Conservation (phyloP, 495 filamentous ascomycete genomes). For the Aspergillus olivimuriae region DNA sequence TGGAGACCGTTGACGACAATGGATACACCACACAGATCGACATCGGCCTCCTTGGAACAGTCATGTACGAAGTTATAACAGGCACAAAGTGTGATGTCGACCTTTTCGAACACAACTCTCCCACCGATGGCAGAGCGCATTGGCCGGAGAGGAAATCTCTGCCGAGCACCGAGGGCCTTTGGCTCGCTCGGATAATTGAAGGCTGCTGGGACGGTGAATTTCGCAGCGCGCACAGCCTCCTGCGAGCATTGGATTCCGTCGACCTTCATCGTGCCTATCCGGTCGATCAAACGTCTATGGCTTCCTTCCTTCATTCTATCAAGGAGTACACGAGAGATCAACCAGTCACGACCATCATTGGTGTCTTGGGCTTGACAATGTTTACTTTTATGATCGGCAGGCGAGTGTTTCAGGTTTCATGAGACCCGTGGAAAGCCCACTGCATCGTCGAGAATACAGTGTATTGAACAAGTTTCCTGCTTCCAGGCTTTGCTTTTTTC, state of each 20-base stretch:
- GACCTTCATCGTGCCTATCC: not conserved
- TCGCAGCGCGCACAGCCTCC: conserved; percentile 15
- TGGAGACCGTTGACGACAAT: conserved; percentile 21
- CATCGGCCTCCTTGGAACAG: conserved; percentile 22
- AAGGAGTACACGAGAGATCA: not conserved
- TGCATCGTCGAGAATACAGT: too few relatives aligned
- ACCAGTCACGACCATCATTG: not conserved
- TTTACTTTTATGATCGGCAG: too few relatives aligned
- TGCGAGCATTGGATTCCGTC: conserved; percentile 16
- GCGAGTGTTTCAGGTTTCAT: too few relatives aligned
- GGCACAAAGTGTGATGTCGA: conserved; percentile 20
- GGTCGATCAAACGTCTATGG: not conserved
- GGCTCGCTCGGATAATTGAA: conserved; percentile 26
- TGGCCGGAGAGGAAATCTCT: conserved; percentile 17
- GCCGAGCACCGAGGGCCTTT: conserved; percentile 18
- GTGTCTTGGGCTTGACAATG: not conserved
- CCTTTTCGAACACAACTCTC: conserved; percentile 20
- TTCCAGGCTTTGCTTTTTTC: too few relatives aligned
- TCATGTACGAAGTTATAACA: conserved; percentile 26
- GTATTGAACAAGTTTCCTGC: too few relatives aligned
- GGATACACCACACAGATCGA: conserved; percentile 20
- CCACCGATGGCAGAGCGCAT: conserved; percentile 14
- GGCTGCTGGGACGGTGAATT: conserved; percentile 23
- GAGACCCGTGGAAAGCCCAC: too few relatives aligned
- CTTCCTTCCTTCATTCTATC: not conserved